These are phyloP conservation scores for Crucibulum laeve DNA, from an alignment of 768 basidiomycete genomes.

Conservation along the genomic window DNA sequence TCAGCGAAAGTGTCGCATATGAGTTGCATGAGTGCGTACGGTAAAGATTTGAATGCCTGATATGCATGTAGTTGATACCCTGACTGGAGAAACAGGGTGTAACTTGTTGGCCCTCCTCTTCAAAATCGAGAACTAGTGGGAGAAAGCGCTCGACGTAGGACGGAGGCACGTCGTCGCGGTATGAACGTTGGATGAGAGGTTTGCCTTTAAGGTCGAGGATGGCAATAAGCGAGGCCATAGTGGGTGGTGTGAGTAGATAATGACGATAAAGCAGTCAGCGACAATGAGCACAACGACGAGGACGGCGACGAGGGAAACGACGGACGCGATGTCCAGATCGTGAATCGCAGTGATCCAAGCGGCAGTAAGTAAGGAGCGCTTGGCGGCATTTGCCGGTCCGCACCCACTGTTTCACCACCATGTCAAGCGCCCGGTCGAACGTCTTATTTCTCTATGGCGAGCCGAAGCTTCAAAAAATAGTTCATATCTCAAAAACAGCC, in stretches of 20 bases:
- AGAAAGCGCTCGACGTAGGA: constrained; percentile 92
- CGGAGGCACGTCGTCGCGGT: constrained; percentile 90
- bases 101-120: constrained; percentile 95
- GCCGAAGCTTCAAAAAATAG: no score
- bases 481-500: no score
- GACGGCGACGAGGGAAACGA: no score
- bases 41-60: constrained; percentile 96
- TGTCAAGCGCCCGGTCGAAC: no score
- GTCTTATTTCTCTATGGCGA: no score
- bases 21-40: constrained; percentile 53
- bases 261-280: background rate
- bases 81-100: constrained; percentile 95
- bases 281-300: no score
- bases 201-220: constrained; percentile 99
- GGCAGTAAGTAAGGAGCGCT: no score
- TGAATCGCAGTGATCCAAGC: no score
- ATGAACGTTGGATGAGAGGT: constrained; percentile 92
- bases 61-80: constrained; percentile 98
- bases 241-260: constrained; percentile 3
- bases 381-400: no score
- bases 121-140: constrained; percentile 89
- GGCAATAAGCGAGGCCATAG: constrained; percentile 69
- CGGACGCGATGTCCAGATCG: no score
- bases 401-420: no score
- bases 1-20: background rate